phyloP scores from a whole-genome alignment of 1,284 basidiomycete species.

The Leccinum angustisporum region DNA sequence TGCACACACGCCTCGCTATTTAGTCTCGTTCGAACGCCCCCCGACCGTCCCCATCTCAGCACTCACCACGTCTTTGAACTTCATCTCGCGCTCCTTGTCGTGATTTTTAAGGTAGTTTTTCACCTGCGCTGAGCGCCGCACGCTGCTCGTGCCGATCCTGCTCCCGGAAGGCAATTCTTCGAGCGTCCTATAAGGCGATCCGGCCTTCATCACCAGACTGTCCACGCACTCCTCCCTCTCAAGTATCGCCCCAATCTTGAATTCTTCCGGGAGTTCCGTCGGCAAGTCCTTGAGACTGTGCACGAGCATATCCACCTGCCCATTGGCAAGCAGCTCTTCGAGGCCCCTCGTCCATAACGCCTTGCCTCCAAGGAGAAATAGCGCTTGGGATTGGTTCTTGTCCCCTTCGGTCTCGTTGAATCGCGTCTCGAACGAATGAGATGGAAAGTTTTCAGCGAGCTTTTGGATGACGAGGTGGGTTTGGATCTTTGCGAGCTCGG shows the following conservation, averaged over 20 bases:
- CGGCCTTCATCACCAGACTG: conserved; percentile 84
- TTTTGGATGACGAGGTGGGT: conserved; percentile 72
- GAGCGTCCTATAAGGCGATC: conserved; percentile 69
- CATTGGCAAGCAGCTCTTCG: conserved; percentile 76
- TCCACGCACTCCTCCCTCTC: conserved; percentile 91
- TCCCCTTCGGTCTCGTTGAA: conserved; percentile 94
- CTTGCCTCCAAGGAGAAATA: conserved; percentile 82
- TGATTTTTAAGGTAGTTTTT: conserved; percentile 73
- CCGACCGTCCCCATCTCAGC: neutral
- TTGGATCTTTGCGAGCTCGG: conserved; percentile 85
- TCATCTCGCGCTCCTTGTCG: conserved; percentile 39
- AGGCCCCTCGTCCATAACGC: conserved; percentile 95
- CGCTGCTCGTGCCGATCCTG: conserved; percentile 93
- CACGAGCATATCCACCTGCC: conserved; percentile 87
- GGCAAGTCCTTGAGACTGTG: conserved; percentile 96
- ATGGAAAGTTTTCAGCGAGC: conserved; percentile 50
- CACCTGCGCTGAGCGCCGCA: conserved; percentile 90
- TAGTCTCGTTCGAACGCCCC: neutral
- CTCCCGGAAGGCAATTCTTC: conserved; percentile 87
- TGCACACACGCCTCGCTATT: conserved; percentile 29
- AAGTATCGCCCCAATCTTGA: conserved; percentile 83
- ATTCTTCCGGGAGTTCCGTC: conserved; percentile 82
- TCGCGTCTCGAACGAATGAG: conserved; percentile 61
- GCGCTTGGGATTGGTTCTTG: conserved; percentile 82
- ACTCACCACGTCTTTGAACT: conserved; percentile 89